Evolutionary conservation across 192 early-diverging fungal species (phyloP), one percentile per base, ranked within the genome.

Genomic region (Coemansia sp.): DNA sequence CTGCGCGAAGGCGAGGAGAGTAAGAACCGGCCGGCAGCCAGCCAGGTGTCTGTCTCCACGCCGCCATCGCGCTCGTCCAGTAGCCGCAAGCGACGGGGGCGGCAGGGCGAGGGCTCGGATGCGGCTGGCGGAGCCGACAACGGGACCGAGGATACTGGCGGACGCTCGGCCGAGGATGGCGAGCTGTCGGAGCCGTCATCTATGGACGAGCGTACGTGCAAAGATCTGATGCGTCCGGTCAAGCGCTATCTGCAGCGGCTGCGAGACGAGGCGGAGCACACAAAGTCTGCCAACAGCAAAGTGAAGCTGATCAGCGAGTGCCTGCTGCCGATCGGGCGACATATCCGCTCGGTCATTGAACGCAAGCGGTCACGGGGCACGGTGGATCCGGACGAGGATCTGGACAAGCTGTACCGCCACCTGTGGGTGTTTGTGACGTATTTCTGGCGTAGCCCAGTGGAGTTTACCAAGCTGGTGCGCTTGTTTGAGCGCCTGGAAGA

Each of bases 401-500:
- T 53, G 49, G 68, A 61, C 55, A 56, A 65, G 72, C 57, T 79
- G 20, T 64, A 78, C 50, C 77, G 73, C 26, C 84, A 83, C 65
- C 59, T 84, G 54, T 93, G 83, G 92, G 82, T 82, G 57, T 88
- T 80, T 77, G 85, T 76, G 53, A 81, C 82, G 20, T 80, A 77
- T 48, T 90, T 82, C 59, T 87, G 86, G 88, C 83, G 86, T 15
- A 69, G 66, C 43, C 55, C 78, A 20, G 69, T 90, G 19, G 66
- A 83, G 40, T 67, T 81, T 47, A 55, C 68, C 15, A 65, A 84
- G 60, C 43, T 87, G 36, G 62, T 79, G 62, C 48, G 76, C 37
- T 59, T 86, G 48, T 86, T 86, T 81, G 76, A 74, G 49, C 62
- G 81, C 19, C 45, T 81, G 43, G 70, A 83, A 76, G 55, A 66